These are phyloP conservation scores for Ogataea parapolymorpha DNA, from an alignment of 805 yeast species.

Conservation along the genomic window DNA sequence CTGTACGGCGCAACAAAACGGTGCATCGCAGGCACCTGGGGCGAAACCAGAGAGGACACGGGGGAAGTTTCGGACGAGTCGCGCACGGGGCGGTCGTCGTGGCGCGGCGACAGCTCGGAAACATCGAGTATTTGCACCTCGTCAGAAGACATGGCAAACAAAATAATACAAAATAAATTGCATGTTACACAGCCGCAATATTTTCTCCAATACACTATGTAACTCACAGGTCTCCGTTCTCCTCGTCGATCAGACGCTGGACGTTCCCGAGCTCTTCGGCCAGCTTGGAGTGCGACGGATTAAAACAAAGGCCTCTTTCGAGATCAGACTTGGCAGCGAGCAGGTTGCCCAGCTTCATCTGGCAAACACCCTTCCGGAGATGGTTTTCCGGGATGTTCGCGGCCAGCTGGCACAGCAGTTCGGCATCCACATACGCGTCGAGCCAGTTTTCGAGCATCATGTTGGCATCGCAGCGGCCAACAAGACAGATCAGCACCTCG, in stretches of 20 bases:
- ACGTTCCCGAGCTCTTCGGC: slow-evolving; percentile 46
- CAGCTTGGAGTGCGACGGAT: slow-evolving; percentile 49
- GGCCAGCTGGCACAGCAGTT: slow-evolving; percentile 57
- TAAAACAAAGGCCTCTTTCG: slow-evolving; percentile 71
- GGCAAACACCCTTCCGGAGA: slow-evolving; percentile 66
- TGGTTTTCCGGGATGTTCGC: slow-evolving; percentile 65
- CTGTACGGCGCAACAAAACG: background rate
- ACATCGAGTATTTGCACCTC: background rate
- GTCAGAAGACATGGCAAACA: slow-evolving; percentile 1
- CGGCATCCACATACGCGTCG: slow-evolving; percentile 68
- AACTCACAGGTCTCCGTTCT: slow-evolving; percentile 48
- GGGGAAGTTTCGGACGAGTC: background rate
- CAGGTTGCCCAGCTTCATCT: slow-evolving; percentile 57
- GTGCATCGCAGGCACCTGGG: background rate
- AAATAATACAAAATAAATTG: background rate
- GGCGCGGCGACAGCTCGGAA: background rate
- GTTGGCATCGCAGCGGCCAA: slow-evolving; percentile 69
- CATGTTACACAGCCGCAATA: background rate
- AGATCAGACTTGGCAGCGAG: slow-evolving; percentile 61
- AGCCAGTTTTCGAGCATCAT: slow-evolving; percentile 51
- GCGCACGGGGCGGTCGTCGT: background rate
- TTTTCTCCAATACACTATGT: background rate
- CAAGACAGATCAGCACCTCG: slow-evolving; percentile 61
- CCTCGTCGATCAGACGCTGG: slow-evolving; percentile 47
- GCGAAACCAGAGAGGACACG: background rate